Percentiles rank a stretch among this genome's conserved stretches.
phyloP scores from a whole-genome alignment of 257 asterid species.

The Ocimum tenuiflorum region DNA sequence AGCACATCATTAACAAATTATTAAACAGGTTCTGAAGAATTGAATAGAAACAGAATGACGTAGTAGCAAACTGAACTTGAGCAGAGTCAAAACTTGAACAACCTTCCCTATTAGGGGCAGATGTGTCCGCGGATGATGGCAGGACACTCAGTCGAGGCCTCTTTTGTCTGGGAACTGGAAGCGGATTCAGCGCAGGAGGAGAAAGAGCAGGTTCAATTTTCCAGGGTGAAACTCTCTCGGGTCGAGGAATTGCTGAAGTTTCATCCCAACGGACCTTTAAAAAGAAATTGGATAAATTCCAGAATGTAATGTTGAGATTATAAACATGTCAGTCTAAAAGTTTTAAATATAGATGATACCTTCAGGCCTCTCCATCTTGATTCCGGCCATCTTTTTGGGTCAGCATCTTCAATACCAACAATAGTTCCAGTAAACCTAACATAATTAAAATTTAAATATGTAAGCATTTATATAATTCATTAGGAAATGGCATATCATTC shows the following conservation, averaged over 20 bases:
- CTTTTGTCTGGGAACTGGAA: slow-evolving; percentile 63
- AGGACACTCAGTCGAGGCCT: slow-evolving; percentile 63
- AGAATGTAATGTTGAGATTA: not conserved
- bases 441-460: not conserved
- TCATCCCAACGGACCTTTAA: slow-evolving; percentile 96
- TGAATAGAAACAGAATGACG: not conserved
- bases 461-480: too few relatives aligned
- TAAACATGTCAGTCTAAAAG: too few relatives aligned
- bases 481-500: too few relatives aligned
- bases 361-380: slow-evolving; percentile 96
- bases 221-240: slow-evolving; percentile 97
- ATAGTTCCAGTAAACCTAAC: slow-evolving; percentile 87
- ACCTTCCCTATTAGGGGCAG: slow-evolving; percentile 83
- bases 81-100: slow-evolving; percentile 1
- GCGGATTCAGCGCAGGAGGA: slow-evolving; percentile 82
- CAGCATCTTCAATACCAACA: slow-evolving; percentile 80
- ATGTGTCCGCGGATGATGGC: slow-evolving; percentile 62
- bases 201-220: slow-evolving; percentile 80
- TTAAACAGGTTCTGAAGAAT: not conserved
- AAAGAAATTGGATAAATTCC: slow-evolving; percentile 7
- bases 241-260: slow-evolving; percentile 69
- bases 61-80: too few relatives aligned
- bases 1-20: not conserved
- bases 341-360: too few relatives aligned
- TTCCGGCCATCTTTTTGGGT: slow-evolving; percentile 67